Evolutionary conservation across 805 yeast species (phyloP), one percentile per base, ranked within the genome.

Genomic region (Metschnikowia kunwiensis): DNA sequence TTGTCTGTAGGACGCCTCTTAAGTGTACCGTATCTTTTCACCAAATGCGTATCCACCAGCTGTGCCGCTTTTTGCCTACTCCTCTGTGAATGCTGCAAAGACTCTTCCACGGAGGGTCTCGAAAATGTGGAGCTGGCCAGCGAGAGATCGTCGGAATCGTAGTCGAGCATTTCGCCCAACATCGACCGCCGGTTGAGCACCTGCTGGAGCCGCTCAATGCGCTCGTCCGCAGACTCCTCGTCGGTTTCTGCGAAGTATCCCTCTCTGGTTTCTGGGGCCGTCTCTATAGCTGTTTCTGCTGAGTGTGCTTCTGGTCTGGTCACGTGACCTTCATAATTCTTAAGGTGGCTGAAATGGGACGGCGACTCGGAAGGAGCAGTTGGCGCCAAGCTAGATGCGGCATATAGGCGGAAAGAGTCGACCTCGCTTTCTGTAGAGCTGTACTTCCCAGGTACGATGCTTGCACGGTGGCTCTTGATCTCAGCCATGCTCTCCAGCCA

Each of bases 161-260:
- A 65, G 35, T 66, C 72, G 37, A 68, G 53, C 74, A 68, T 66
- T 8, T 68, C 72, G 21, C 71, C 69, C 43, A 68, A 51, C 49
- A 68, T 59, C 8, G 71, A 65, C 36, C 64, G 58, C 35, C 74
- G 57, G 38, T 68, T 63, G 33, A 46, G 40, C 39, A 53, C 26
- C 43, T 47, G 31, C 42, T 51, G 44, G 43, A 67, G 58, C 33
- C 53, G 57, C 32, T 55, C 58, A 8, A 51, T 50, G 12, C 30
- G 30, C 24, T 33, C 40, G 34, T 46, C 48, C n/a, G 37, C 26
- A 3, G 38, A 20, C 8, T 32, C 41, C 14, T 28, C 44, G 7
- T 6, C 20, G 21, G 21, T 16, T 6, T 14, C 32, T 6, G 12
- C 5, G 5, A 20, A 9, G n/a, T n/a, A 11, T 10, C 21, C n/a